Evolutionary conservation across 2,329 filamentous ascomycete species (phyloP).

Genomic region (Ceratocystis lukuohia): DNA sequence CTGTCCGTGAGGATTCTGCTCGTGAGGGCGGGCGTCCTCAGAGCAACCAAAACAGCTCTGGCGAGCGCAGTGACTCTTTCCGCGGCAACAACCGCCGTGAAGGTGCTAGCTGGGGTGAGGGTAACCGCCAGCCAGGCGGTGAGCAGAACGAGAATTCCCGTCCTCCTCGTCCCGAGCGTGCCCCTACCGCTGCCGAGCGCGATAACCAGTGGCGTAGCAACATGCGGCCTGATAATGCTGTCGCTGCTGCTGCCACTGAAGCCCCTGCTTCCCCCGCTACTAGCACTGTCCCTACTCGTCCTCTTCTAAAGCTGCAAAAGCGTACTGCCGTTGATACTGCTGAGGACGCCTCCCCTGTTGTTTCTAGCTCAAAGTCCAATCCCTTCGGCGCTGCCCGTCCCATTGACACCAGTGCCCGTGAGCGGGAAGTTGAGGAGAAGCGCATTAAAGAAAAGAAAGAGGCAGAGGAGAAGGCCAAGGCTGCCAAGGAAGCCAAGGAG

Average conservation of each 20-base stretch:
- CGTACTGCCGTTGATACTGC: conserved; percentile 69
- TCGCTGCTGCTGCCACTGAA: conserved; percentile 42
- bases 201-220: conserved; percentile 85
- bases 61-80: conserved; percentile 43
- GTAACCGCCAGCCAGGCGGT: conserved; percentile 43
- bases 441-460: conserved; percentile 57
- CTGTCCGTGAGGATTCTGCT: conserved; percentile 39
- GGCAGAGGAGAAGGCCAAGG: conserved; percentile 79
- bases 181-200: conserved; percentile 75
- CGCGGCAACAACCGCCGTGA: conserved; percentile 53
- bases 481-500: conserved; percentile 66
- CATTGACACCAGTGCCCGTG: conserved; percentile 81
- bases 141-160: conserved; percentile 60
- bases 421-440: conserved; percentile 85
- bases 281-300: conserved; percentile 45
- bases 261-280: conserved; percentile 46
- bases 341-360: conserved; percentile 37
- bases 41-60: conserved; percentile 31
- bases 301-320: conserved; percentile 78
- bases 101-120: conserved; percentile 64
- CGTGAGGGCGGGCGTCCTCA: conserved; percentile 42
- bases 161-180: conserved; percentile 62
- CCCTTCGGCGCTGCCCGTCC: conserved; percentile 88
- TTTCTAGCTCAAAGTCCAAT: conserved; percentile 65
- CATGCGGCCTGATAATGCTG: conserved; percentile 68